Evolutionary conservation across 2,329 filamentous ascomycete species (phyloP), one percentile per base, ranked within the genome.

Genomic region (Calonectria hawksworthii): DNA sequence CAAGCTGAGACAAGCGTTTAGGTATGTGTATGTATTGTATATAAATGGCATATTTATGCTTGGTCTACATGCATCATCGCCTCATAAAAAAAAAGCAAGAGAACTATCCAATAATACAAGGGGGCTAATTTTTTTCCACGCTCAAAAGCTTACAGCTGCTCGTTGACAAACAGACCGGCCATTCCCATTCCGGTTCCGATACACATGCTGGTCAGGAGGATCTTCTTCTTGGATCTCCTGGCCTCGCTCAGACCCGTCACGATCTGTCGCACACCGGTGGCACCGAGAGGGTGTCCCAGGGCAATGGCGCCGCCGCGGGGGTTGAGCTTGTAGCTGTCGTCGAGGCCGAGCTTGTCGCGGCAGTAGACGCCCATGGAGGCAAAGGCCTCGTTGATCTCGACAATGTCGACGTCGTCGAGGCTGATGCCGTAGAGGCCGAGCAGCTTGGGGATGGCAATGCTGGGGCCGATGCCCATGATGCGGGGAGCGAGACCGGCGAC

Each of bases 321-420:
- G 87, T 97, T 97, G 90, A 97, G 91, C 91, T 96, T 96, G 81
- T 90, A 85, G 41, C 21, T 47, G 85, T 90, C 91, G 83, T 94
- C 93, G 66, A 96, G 87, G 78, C 91, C 91, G 66, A 97, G 89
- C 78, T 88, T 92, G 81, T 95, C 90, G 70, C 94, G 87, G 87
- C 96, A 98, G 91, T 98, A 99, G 36, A 98, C 96, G 1, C 95
- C 96, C 97, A 99, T 99, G 68, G 94, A 97, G 28, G 96, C 96
- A 82, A 99, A 99, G 1, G 97, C 97, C 90, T 99, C 97, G 88
- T 99, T 99, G 83, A 99, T 87, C 90, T 99, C 97, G 80, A 96
- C 90, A 44, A 99, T 90, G 83, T 99, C 97, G 76, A 97, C 91
- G 81, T 99, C 97, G 74, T 93, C 91, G 69, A 98, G 88, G 30